Conservation (phyloP, 305 asterid species). For the Salvia sclarea region DNA sequence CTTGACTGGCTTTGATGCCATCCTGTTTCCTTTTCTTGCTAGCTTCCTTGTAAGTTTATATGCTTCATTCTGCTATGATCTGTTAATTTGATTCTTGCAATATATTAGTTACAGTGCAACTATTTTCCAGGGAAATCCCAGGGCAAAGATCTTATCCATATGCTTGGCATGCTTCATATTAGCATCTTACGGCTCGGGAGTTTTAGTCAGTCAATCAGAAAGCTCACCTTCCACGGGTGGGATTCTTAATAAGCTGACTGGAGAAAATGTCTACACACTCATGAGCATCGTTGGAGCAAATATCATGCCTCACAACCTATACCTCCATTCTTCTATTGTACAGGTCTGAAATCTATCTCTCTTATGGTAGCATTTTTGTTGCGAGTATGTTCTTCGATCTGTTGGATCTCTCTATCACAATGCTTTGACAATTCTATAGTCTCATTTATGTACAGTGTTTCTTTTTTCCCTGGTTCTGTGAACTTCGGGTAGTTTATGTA, state of each 20-base stretch:
- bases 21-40: constrained; percentile 69
- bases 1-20: constrained; percentile 71
- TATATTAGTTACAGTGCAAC: constrained; percentile 8
- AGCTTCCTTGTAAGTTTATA: constrained; percentile 59
- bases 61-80: constrained; percentile 18
- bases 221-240: constrained; percentile 60
- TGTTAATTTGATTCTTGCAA: constrained; percentile 21
- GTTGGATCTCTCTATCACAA: not conserved
- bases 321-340: constrained; percentile 91
- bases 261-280: constrained; percentile 82
- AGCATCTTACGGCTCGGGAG: constrained; percentile 64
- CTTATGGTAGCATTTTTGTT: not conserved
- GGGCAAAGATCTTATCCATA: constrained; percentile 58
- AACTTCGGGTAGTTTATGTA: not conserved
- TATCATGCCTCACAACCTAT: constrained; percentile 92
- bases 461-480: constrained; percentile 12
- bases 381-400: not conserved
- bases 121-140: constrained; percentile 60
- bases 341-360: constrained; percentile 53
- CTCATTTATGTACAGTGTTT: not conserved
- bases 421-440: not conserved
- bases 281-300: constrained; percentile 96
- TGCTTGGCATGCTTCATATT: constrained; percentile 59
- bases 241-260: constrained; percentile 59
- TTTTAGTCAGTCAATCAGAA: constrained; percentile 64